Percentiles rank a stretch among this genome's conserved stretches.
Evolutionary conservation across 164 flowering plant genomes (phyloP).

Genomic region (Chimonanthus salicifolius): DNA sequence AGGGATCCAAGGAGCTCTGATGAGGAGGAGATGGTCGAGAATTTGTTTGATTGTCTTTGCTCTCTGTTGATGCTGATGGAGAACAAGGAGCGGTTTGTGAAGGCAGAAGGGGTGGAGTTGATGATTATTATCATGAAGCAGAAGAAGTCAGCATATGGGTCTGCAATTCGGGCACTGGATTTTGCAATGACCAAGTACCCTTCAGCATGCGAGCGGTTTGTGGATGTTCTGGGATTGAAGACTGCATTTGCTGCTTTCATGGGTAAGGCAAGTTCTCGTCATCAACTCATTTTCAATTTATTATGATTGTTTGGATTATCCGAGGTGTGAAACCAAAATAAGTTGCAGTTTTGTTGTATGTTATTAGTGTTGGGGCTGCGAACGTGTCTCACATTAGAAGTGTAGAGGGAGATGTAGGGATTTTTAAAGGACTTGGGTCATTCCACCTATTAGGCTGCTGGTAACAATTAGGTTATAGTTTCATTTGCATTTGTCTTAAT

Average conservation of each 20-base stretch:
- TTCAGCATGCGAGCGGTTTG: constrained; percentile 90
- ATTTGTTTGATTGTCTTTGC: constrained; percentile 90
- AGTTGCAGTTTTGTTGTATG: too few species aligned
- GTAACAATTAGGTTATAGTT: too few species aligned
- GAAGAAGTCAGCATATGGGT: constrained; percentile 91
- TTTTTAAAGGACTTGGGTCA: too few species aligned
- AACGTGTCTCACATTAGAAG: too few species aligned
- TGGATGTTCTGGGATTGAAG: constrained; percentile 96
- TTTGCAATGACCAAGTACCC: constrained; percentile 96
- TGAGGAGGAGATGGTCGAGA: constrained; percentile 99
- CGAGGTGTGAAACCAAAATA: too few species aligned
- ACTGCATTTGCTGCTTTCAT: constrained; percentile 96
- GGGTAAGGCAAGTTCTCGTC: constrained; percentile 96
- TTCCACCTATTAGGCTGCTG: too few species aligned
- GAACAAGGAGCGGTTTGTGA: constrained; percentile 95
- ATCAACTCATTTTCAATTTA: neutral
- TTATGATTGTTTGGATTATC: too few species aligned
- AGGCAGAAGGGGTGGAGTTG: constrained; percentile 94
- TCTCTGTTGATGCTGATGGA: constrained; percentile 97
- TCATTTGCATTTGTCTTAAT: neutral
- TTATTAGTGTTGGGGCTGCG: too few species aligned
- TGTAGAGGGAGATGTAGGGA: too few species aligned
- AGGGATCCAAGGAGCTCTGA: constrained; percentile 83
- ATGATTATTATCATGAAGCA: constrained; percentile 99
- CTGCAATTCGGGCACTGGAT: constrained; percentile 88